Conservation (phyloP, 345 rosid species). For the Litchi chinensis region DNA sequence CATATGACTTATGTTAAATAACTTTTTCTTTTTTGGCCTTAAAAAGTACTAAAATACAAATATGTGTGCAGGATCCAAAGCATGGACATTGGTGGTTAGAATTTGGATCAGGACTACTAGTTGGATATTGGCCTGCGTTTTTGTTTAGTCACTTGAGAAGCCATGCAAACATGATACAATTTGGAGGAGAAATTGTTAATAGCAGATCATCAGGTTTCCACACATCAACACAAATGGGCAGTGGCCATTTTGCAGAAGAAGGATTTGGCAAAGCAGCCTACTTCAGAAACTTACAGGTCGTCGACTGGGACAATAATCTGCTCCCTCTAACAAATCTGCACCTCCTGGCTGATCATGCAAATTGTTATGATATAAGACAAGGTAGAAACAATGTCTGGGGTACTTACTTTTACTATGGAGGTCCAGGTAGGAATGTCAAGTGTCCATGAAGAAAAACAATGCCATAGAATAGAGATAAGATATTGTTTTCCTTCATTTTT, state of each 20-base stretch:
- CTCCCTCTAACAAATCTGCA: slow-evolving; percentile 70
- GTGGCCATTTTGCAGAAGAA: slow-evolving; percentile 89
- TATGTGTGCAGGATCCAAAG: slow-evolving; percentile 72
- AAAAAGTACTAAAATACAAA: slow-evolving; percentile 12
- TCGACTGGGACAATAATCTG: slow-evolving; percentile 95
- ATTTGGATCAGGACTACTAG: slow-evolving; percentile 77
- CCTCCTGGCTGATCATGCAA: slow-evolving; percentile 81
- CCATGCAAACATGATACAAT: slow-evolving; percentile 96
- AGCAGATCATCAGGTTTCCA: slow-evolving; percentile 73
- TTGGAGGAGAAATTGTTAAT: slow-evolving; percentile 93
- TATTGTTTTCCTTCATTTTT: slow-evolving; percentile 2
- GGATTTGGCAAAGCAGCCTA: slow-evolving; percentile 89
- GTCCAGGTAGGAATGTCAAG: slow-evolving; percentile 87
- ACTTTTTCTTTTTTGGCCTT: neutral
- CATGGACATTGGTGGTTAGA: slow-evolving; percentile 99
- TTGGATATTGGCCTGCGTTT: slow-evolving; percentile 95
- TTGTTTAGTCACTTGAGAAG: slow-evolving; percentile 83
- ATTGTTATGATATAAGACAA: slow-evolving; percentile 90
- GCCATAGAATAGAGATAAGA: slow-evolving; percentile 17
- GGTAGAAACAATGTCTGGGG: slow-evolving; percentile 87
- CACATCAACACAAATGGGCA: slow-evolving; percentile 96
- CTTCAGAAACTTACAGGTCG: slow-evolving; percentile 79
- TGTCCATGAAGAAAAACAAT: slow-evolving; percentile 57
- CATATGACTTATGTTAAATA: neutral
- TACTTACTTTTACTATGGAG: slow-evolving; percentile 95